Evolutionary conservation across 495 filamentous ascomycete species (phyloP), one percentile per base, ranked within the genome.

Genomic region (Bathelium albidoporum): DNA sequence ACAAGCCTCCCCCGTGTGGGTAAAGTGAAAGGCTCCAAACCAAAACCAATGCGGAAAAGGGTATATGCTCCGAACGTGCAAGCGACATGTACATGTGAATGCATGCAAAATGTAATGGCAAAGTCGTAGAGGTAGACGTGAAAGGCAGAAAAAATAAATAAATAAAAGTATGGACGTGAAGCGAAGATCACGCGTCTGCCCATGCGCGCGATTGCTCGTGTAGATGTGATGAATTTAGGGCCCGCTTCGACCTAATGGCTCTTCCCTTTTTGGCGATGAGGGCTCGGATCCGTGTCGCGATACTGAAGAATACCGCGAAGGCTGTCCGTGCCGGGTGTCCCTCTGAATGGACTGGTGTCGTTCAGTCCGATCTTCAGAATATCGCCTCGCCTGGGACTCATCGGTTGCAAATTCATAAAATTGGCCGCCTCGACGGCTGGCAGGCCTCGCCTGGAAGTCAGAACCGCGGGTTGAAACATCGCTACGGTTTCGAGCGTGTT

Each of bases 401-500:
- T 55, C 49, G 24, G 49, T 24, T 55, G 20, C 22, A 29, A 55
- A 55, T 16, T 55, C 49, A 16, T 55, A 20, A 20, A 55, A 55
- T 11, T 55, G 49, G 29, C 49, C 49, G 49, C 49, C 49, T 55
- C 32, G 63, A 9, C 59, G 59, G 52, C 63, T 65, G 14, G 18
- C 5, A 7, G 63, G 59, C 22, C 63, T 22, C 10, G 29, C 29
- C 52, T 24, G 43, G 14, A 16, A 11, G 28, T 58, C 59, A 20
- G 26, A 36, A n/a, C 66, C 75, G 65, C 29, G 74, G 68, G 77
- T 74, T 43, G 81, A 83, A 58, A 84, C 74, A 66, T 89, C 88
- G 69, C 87, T 89, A 68, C 86, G 81, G 63, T 88, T 82, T 66
- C 88, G 82, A 29, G 85, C 86, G 69, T 89, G 86, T 29, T 55